phyloP scores from a whole-genome alignment of 768 basidiomycete species.

The Panaeolus papilionaceus region DNA sequence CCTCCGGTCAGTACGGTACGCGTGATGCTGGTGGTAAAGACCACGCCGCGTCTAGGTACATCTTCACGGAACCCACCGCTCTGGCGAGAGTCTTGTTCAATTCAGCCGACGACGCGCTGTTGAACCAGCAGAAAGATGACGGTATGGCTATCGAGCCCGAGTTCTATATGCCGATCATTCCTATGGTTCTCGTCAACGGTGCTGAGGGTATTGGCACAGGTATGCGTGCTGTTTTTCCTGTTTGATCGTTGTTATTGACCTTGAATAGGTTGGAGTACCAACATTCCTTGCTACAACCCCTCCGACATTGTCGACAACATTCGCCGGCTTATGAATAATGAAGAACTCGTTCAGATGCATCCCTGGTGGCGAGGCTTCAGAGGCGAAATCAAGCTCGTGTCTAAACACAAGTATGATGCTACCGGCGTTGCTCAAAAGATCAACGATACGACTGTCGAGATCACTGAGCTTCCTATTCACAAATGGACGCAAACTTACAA shows the following conservation, averaged over 20 bases:
- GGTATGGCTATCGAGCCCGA: slow-evolving; percentile 89
- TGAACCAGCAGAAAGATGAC: slow-evolving; percentile 87
- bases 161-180: slow-evolving; percentile 91
- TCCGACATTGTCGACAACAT: slow-evolving; percentile 88
- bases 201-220: slow-evolving; percentile 98
- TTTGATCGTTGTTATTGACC: not conserved
- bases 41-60: slow-evolving; percentile 95
- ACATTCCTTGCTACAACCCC: slow-evolving; percentile 92
- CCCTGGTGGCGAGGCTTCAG: slow-evolving; percentile 99
- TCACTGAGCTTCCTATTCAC: slow-evolving; percentile 94
- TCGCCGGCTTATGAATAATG: slow-evolving; percentile 82
- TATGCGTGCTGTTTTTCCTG: slow-evolving; percentile 35
- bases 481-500: slow-evolving; percentile 96
- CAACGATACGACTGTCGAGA: slow-evolving; percentile 89
- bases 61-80: slow-evolving; percentile 80
- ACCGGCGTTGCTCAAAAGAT: slow-evolving; percentile 76
- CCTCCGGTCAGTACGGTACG: slow-evolving; percentile 96
- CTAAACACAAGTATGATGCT: slow-evolving; percentile 88
- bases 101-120: slow-evolving; percentile 83
- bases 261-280: slow-evolving; percentile 93
- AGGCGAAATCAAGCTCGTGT: slow-evolving; percentile 81
- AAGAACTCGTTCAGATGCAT: slow-evolving; percentile 84
- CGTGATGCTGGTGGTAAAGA: slow-evolving; percentile 95
- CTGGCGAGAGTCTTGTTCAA: slow-evolving; percentile 83
- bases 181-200: slow-evolving; percentile 90